Conservation (phyloP, 495 filamentous ascomycete species). For the Penicillium chermesinum region DNA sequence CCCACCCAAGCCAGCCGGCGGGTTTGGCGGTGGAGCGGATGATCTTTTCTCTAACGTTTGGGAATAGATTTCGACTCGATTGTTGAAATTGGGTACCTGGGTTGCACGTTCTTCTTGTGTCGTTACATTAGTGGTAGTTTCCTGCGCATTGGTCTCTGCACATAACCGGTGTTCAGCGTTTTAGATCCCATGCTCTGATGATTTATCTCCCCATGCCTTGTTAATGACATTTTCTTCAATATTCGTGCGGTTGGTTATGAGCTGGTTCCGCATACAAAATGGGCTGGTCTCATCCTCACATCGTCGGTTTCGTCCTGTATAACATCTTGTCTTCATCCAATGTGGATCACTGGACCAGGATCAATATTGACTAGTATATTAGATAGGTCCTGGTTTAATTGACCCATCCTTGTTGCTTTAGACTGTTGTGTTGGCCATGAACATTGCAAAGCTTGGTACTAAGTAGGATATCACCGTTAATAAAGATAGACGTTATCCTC, state of each 20-base stretch:
- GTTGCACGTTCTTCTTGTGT: background rate
- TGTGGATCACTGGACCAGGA: too few species aligned
- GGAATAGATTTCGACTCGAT: constrained; percentile 47
- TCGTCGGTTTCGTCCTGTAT: constrained; percentile 5
- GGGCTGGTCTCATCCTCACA: constrained; percentile 14
- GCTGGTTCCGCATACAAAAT: constrained; percentile 10
- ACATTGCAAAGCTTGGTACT: too few species aligned
- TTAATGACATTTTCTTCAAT: background rate
- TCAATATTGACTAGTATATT: too few species aligned
- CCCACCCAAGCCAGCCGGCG: constrained; percentile 48
- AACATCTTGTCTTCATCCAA: constrained; percentile 7
- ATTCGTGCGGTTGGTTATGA: constrained; percentile 2
- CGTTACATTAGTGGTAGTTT: constrained; percentile 12
- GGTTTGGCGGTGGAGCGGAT: constrained; percentile 66
- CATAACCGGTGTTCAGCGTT: constrained; percentile 5
- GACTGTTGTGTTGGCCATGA: too few species aligned
- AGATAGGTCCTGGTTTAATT: too few species aligned
- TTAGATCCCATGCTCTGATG: background rate
- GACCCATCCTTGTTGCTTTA: too few species aligned
- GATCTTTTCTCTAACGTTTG: constrained; percentile 95
- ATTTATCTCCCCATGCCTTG: background rate
- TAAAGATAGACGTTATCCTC: too few species aligned
- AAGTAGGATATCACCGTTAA: too few species aligned
- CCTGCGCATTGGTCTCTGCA: constrained; percentile 11
- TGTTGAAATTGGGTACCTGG: constrained; percentile 10